Conservation (phyloP, 2,329 filamentous ascomycete genomes). For the Fusarium equiseti region DNA sequence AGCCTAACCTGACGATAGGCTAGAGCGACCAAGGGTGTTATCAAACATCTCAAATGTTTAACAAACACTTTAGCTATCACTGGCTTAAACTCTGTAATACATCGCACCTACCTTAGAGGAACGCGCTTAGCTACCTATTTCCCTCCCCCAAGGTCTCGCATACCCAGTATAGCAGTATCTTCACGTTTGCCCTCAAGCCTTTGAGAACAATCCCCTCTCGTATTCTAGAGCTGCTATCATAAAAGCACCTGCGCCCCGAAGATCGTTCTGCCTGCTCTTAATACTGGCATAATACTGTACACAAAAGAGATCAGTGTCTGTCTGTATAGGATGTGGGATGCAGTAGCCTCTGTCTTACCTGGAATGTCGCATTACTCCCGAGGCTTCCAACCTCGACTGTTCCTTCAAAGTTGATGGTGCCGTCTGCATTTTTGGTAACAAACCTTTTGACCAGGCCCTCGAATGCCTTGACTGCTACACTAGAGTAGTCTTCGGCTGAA, state of each 20-base stretch:
- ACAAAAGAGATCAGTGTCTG: not conserved
- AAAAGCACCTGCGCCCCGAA: constrained; percentile 44
- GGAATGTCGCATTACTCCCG: constrained; percentile 61
- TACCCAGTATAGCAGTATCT: no score
- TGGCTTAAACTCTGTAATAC: no score
- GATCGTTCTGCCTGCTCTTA: constrained; percentile 40
- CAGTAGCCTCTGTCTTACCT: constrained; percentile 52
- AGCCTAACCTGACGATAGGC: no score
- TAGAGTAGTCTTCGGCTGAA: constrained; percentile 23
- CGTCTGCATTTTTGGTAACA: constrained; percentile 59
- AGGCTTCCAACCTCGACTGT: constrained; percentile 65
- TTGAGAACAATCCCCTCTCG: constrained; percentile 19
- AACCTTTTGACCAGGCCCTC: constrained; percentile 56
- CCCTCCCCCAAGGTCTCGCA: no score
- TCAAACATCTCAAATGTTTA: no score
- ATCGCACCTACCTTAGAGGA: no score
- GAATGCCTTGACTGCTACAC: constrained; percentile 35
- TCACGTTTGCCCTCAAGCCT: not conserved
- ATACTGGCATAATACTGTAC: constrained; percentile 48
- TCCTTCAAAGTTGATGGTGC: constrained; percentile 62
- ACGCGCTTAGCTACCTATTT: no score
- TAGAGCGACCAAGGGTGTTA: no score
- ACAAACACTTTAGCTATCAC: no score
- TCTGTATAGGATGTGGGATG: not conserved
- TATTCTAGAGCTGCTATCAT: constrained; percentile 44